These are phyloP conservation scores for Mediolabrus comicus DNA, from an alignment of 108 stramenopile species.

Conservation along the genomic window DNA sequence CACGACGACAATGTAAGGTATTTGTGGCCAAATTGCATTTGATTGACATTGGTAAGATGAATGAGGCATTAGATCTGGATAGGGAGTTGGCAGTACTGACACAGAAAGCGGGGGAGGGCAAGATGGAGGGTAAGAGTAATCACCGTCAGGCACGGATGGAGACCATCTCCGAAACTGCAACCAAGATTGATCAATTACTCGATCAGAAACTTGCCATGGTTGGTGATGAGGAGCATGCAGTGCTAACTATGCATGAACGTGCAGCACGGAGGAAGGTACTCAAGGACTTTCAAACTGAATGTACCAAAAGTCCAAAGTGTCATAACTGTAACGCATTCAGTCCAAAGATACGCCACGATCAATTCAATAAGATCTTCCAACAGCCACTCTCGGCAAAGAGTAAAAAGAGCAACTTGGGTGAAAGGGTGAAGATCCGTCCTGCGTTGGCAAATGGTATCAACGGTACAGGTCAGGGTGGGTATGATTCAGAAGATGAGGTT, in stretches of 20 bases:
- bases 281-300: slow-evolving; percentile 71
- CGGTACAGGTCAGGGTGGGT: slow-evolving; percentile 8
- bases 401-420: slow-evolving; percentile 54
- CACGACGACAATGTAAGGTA: slow-evolving; percentile 38
- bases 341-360: slow-evolving; percentile 93
- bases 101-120: slow-evolving; percentile 13
- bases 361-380: slow-evolving; percentile 94
- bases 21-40: slow-evolving; percentile 67
- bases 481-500: slow-evolving; percentile 42
- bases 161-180: slow-evolving; percentile 2
- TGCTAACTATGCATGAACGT: slow-evolving; percentile 68
- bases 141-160: slow-evolving; percentile 4
- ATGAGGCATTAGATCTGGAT: slow-evolving; percentile 70
- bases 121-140: slow-evolving; percentile 2
- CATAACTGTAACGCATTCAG: slow-evolving; percentile 86
- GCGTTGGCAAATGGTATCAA: slow-evolving; percentile 49
- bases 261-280: slow-evolving; percentile 52
- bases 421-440: slow-evolving; percentile 64
- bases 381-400: slow-evolving; percentile 43
- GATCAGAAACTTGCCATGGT: slow-evolving; percentile 9
- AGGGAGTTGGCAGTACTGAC: slow-evolving; percentile 44
- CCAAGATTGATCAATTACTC: slow-evolving; percentile 41
- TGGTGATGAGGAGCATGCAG: background rate
- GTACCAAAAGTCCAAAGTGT: slow-evolving; percentile 68
- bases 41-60: slow-evolving; percentile 51